Conservation (phyloP, 768 basidiomycete genomes). For the Scleroderma bovista region DNA sequence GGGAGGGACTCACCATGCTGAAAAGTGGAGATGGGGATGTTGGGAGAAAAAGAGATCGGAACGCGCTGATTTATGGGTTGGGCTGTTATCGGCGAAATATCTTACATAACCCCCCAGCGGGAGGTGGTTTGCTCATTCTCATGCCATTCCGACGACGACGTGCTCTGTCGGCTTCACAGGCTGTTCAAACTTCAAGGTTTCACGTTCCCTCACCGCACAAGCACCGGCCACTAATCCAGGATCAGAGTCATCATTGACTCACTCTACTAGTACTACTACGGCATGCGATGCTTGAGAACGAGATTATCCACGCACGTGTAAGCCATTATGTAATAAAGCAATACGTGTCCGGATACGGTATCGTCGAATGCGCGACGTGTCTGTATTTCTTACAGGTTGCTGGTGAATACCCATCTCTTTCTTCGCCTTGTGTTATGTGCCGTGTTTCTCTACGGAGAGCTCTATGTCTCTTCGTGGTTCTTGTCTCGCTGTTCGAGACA, state of each 20-base stretch:
- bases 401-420: conserved; percentile 12
- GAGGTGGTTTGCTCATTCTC: too few relatives aligned
- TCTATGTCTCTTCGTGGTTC: conserved; percentile 18
- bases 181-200: too few relatives aligned
- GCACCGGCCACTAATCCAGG: background rate
- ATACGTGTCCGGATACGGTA: background rate
- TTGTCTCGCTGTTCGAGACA: conserved; percentile 22
- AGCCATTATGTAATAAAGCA: background rate
- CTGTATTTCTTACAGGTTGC: conserved; percentile 3
- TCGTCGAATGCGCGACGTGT: conserved; percentile 10
- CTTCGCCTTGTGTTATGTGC: conserved; percentile 10
- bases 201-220: too few relatives aligned
- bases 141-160: too few relatives aligned
- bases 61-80: conserved; percentile 19
- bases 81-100: conserved; percentile 16
- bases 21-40: conserved; percentile 4
- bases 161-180: too few relatives aligned
- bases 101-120: too few relatives aligned
- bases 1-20: conserved; percentile 21
- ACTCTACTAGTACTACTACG: too few relatives aligned
- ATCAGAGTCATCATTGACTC: background rate
- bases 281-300: too few relatives aligned
- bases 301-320: too few relatives aligned
- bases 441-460: conserved; percentile 22
- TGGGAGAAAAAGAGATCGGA: conserved; percentile 3